Base-by-base conservation (phyloP, 2,329 filamentous ascomycete genomes). In the Epichloe amarillans region DNA sequence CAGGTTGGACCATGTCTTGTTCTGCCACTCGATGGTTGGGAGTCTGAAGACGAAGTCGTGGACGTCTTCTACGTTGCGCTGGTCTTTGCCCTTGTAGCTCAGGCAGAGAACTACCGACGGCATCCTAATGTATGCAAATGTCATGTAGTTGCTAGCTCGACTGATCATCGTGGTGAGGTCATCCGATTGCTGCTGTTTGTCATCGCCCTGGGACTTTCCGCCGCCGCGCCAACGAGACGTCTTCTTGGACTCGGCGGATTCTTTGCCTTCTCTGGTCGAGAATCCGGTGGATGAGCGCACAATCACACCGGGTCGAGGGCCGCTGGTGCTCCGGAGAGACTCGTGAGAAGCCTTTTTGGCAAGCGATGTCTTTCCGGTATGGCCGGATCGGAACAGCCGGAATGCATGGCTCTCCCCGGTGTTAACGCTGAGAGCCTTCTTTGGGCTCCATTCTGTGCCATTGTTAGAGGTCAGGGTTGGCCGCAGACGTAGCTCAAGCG, bases 1-100 rank as follows among this genome's bases (percentile, higher is more conserved):
- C 6, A 98, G 77, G 64, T 97, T 98, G 6, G 89, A 96, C 93
- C 93, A 98, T 8, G 90, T 97, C 73, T 98, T 98, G 75, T 98
- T 98, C 56, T 88, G 82, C 71, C 95, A 97, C 65, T 98, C 93
- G 45, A 98, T 83, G 2, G 86, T 85, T 3, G 93, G 93, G 69
- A 98, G 80, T 36, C 88, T 83, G 77, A 98, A 98, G 46, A 98
- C 93, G 58, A 98, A 94, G 63, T 97, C 85, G 68, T 98, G 91
- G 15, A 98, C 85, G 66, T 98, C 94, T 69, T 96, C 89, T 52
- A 98, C 78, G 61, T 97, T 98, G 63, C 90, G 88, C 57, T 95
- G 88, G 43, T 90, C 88, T 65, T 89, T 94, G 62, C 94, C 93
- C 67, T 97, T 95, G 76, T 96, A 96, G 63, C 87, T 94, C 30